Evolutionary conservation across 768 basidiomycete genomes (phyloP), one percentile per base, ranked within the genome.

Genomic region (Boletus sp.): DNA sequence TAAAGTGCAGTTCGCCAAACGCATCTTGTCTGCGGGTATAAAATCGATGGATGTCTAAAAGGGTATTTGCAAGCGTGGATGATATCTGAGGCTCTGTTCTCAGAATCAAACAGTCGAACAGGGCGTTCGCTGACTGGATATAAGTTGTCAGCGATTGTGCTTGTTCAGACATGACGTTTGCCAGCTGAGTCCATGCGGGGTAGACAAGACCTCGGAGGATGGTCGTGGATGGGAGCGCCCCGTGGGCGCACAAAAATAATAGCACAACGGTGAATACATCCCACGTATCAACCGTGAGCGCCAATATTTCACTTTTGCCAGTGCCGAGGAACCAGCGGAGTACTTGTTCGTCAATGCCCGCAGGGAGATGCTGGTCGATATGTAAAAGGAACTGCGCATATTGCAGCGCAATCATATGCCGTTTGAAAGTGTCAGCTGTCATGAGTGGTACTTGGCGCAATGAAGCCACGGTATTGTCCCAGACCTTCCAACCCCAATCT

Each of bases 401-500:
- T 49, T 84, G 80, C 32, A 87, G 62, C 4, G 86, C 85, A 58
- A 82, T 83, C 36, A 75, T 72, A 49, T 78, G 76, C 24, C 82
- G 81, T 28, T 72, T 77, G 51, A 71, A 67, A 7, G 67, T 55
- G 54, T 85, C 84, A 5, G 76, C 63, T 15, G 78, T 78, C 76
- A 87, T 81, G 44, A 72, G 70, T 7, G 86, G 83, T 44, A 89
- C 77, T 67, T 88, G 86, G 42, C 85, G 87, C 44, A 93, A 75
- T 50, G 85, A 86, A 7, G 87, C 83, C 44, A 93, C 78, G 1
- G 86, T 83, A 63, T 89, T 92, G 67, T 92, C 89, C 90, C 90
- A 92, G 18, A 88, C 87, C 63, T 86, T 87, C 83, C 84, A 87
- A 2, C 82, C 89, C 89, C 90, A 92, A 62, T 90, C 82, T 14